These are phyloP conservation scores for Limtongia smithiae DNA, from an alignment of 805 yeast genomes.

Conservation along the genomic window DNA sequence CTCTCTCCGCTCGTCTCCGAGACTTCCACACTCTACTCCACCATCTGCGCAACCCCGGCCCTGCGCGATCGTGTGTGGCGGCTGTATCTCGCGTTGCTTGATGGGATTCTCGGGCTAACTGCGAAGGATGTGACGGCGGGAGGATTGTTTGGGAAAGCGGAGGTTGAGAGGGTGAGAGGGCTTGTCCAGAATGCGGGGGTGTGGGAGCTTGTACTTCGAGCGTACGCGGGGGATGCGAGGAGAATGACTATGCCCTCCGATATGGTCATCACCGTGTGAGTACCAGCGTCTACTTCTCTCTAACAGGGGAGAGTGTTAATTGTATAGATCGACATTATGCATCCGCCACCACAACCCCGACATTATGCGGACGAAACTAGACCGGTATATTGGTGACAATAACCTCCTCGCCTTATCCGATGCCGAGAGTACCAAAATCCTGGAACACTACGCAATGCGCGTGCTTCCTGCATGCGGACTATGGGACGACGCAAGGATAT, in stretches of 20 bases:
- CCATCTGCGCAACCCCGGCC: not conserved
- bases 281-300: no score
- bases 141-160: slow-evolving; percentile 5
- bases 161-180: not conserved
- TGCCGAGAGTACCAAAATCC: not conserved
- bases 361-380: slow-evolving; percentile 1
- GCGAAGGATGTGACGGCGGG: not conserved
- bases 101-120: slow-evolving; percentile 9
- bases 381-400: not conserved
- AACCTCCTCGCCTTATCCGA: not conserved
- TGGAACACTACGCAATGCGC: slow-evolving; percentile 15
- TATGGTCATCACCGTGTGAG: no score
- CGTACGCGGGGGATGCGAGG: not conserved
- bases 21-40: slow-evolving; percentile 3
- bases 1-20: slow-evolving; percentile 9
- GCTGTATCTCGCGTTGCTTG: slow-evolving; percentile 20
- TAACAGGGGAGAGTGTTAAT: no score
- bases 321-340: no score
- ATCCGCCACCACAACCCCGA: not conserved
- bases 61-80: slow-evolving; percentile 15
- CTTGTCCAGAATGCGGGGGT: slow-evolving; percentile 1
- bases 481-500: slow-evolving; percentile 12
- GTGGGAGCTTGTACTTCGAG: slow-evolving; percentile 7
- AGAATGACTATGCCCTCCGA: slow-evolving; percentile 1
- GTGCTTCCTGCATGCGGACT: slow-evolving; percentile 13